Base-by-base conservation (phyloP, 78 protist genomes). In the Goniomonas avonlea region DNA sequence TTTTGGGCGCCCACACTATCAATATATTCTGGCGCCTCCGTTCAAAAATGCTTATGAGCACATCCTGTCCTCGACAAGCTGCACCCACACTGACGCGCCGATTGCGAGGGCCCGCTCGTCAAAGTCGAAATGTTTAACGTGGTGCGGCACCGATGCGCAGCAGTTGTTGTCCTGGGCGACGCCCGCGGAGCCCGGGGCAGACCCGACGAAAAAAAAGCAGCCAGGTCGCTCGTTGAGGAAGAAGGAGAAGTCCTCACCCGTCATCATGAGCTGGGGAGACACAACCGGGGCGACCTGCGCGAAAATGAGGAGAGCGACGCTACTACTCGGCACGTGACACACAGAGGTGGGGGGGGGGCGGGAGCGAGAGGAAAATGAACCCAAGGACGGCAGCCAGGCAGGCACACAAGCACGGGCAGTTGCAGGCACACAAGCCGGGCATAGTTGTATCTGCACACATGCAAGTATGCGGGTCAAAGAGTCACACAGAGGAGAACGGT, bases 191-290 rank as follows among this genome's bases (percentile, higher is more conserved):
- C 37, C 60, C 65, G 60, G 66, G 11, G 41, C 60, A 4, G 35
- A n/a, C 32, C 60, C 66, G 47, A 74, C 60, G 29, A 74, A 74
- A 9, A 55, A 74, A 66, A 74, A 53, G 29, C 25, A 47, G 55
- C 63, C 80, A 55, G 80, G 65, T 21, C 7, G 27, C 2, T 41
- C 65, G 38, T 37, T 13, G 66, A 60, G 34, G 5, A 78, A 78
- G 82, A 31, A 78, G 13, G 73, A 25, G 35, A 78, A 60, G 35
- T 78, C 82, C 75, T 78, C 82, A 7, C 50, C 69, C 7, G 73
- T 55, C 73, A 78, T 58, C 25, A 61, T 78, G 37, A 20, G 27
- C 35, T 38, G 25, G 8, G 13, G 37, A 27, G 5, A n/a, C n/a
- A 35, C 37, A 23, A 29, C 70, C n/a, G 53, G 55, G 27, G 13